Base-by-base conservation (phyloP, 2,329 filamentous ascomycete species). In the Blastomyces emzantsi region DNA sequence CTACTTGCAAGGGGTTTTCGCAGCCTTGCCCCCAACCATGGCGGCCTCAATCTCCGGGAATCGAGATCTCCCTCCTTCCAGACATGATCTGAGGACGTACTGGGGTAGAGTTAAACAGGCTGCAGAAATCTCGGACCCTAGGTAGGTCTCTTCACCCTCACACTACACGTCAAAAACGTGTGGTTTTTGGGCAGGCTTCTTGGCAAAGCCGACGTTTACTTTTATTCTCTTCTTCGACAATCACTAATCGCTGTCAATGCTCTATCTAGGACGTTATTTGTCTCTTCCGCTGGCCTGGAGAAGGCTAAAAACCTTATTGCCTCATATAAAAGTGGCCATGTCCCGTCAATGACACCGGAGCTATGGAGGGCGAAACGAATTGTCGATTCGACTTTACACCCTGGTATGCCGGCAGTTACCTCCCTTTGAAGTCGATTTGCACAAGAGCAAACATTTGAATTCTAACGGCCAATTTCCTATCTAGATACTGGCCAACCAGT, bases 291-390 rank as follows among this genome's bases (percentile, higher is more conserved):
- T 28, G 90, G 91, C 54, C 86, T 99, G 68, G 91, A 97, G 72
- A 80, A 89, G 79, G 92, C 94, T 64, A 97, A 97, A 80, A 78
- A 81, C 66, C 81, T 96, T 70, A 83, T 99, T 66, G 83, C 88
- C 15, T 83, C 87, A 51, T 99, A 97, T 80, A 97, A 97, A 82
- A 86, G 87, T 72, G 92, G 92, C 69, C 85, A 90, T 76, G 80
- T 90, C 65, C 70, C 56, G 30, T 79, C 85, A 62, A 96, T 97
- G 91, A 96, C 88, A 22, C 88, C 90, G 1, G 90, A 96, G 71
- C 79, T 99, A 70, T 99, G 94, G 94, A 81, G 85, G 67, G 94
- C 94, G 55, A 99, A 99, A 84, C 97, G 97, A 82, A 87, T 96
- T 68, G 90, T 97, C 63, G 94, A 99, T 77, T 93, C 94, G 66